Conservation (phyloP, 805 yeast genomes). For the Saccharomycodes ludwigii region DNA sequence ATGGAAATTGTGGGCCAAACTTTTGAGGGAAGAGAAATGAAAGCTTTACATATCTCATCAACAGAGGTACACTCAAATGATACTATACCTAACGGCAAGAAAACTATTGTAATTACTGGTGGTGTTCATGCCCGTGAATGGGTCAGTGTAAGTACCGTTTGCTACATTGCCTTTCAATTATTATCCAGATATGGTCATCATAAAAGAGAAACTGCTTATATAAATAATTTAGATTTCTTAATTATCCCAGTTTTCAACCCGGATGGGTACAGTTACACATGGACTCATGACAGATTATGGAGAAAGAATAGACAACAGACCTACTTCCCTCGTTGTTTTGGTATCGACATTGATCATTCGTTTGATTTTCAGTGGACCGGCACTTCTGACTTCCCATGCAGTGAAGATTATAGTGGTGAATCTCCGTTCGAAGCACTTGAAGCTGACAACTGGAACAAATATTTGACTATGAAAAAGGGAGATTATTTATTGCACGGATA, state of each 20-base stretch:
- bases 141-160: slow-evolving; percentile 62
- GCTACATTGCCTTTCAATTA: slow-evolving; percentile 41
- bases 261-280: slow-evolving; percentile 79
- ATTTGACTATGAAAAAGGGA: slow-evolving; percentile 28
- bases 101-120: slow-evolving; percentile 65
- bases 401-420: slow-evolving; percentile 75
- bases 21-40: slow-evolving; percentile 58
- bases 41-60: slow-evolving; percentile 52
- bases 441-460: slow-evolving; percentile 35
- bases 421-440: slow-evolving; percentile 56
- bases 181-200: slow-evolving; percentile 32
- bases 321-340: slow-evolving; percentile 51
- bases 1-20: slow-evolving; percentile 66
- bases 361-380: slow-evolving; percentile 62
- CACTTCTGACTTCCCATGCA: slow-evolving; percentile 59
- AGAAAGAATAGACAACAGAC: slow-evolving; percentile 78
- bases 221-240: slow-evolving; percentile 54
- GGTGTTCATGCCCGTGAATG: slow-evolving; percentile 90
- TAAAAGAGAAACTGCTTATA: slow-evolving; percentile 30
- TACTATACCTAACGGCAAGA: slow-evolving; percentile 23
- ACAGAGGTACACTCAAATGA: slow-evolving; percentile 24
- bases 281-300: slow-evolving; percentile 79
- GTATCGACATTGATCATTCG: slow-evolving; percentile 81
- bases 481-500: slow-evolving; percentile 61
- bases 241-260: slow-evolving; percentile 82